Percentiles rank a stretch among this genome's conserved stretches.
phyloP scores from a whole-genome alignment of 2,329 filamentous ascomycete genomes.

The Endoconidiophora laricicola region DNA sequence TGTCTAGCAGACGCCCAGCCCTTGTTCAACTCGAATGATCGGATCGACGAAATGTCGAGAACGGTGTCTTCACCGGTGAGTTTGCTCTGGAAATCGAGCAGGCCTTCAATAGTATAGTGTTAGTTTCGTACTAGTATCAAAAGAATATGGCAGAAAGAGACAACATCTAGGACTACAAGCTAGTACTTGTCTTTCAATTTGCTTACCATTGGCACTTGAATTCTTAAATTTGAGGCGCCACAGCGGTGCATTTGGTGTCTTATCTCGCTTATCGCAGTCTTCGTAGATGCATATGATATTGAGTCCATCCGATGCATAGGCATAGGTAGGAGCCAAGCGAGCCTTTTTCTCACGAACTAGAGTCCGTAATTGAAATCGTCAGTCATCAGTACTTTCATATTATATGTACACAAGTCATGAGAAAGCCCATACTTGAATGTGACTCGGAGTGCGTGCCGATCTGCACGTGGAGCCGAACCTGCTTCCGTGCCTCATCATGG shows the following conservation, averaged over 20 bases:
- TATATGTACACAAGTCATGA: neutral
- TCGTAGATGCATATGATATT: conserved; percentile 4
- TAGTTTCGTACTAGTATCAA: too few relatives aligned
- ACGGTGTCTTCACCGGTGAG: conserved; percentile 4
- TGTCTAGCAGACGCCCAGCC: neutral
- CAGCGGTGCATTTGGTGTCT: neutral
- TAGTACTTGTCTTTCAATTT: neutral
- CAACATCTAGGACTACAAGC: too few relatives aligned
- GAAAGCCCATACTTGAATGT: neutral
- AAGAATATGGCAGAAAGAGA: too few relatives aligned
- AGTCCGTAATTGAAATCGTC: neutral
- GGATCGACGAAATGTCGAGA: conserved; percentile 5
- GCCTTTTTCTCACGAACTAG: neutral
- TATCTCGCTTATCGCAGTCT: neutral
- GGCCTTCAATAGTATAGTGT: neutral
- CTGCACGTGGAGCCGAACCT: neutral
- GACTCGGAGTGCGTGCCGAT: neutral
- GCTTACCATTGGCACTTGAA: neutral
- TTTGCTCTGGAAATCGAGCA: conserved; percentile 3
- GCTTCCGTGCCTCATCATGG: neutral
- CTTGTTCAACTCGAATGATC: neutral
- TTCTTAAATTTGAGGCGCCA: conserved; percentile 2
- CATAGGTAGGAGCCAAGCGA: conserved; percentile 1
- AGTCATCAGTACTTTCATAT: neutral
- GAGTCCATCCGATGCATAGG: neutral